Evolutionary conservation across 176 grass and related monocot genomes (phyloP).

Genomic region (Eragrostis nindensis): DNA sequence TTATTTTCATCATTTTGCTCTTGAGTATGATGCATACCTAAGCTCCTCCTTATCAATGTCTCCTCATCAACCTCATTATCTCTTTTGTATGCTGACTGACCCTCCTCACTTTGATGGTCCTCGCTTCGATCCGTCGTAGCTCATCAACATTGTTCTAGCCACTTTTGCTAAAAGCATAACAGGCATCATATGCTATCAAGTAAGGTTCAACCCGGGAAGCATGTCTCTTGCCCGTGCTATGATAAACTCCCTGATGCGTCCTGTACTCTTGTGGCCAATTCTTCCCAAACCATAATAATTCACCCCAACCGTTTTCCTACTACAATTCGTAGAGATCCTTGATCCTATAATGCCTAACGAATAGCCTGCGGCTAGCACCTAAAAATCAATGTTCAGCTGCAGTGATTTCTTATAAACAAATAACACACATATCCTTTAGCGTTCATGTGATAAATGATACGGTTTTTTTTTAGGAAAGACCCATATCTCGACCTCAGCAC

Average conservation of each 20-base stretch:
- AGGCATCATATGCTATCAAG: slow-evolving; percentile 46
- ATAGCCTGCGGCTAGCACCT: slow-evolving; percentile 47
- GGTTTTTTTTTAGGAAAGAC: no score
- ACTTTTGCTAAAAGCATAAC: slow-evolving; percentile 31
- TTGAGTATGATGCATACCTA: slow-evolving; percentile 29
- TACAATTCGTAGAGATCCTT: not conserved
- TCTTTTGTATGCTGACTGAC: slow-evolving; percentile 52
- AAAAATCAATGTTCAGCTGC: slow-evolving; percentile 52
- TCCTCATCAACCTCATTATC: slow-evolving; percentile 42
- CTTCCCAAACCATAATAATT: slow-evolving; percentile 27
- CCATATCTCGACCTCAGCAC: no score
- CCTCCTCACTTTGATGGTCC: slow-evolving; percentile 55
- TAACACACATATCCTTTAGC: no score
- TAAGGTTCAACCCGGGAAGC: slow-evolving; percentile 50
- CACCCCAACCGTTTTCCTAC: slow-evolving; percentile 39
- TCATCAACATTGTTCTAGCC: slow-evolving; percentile 44
- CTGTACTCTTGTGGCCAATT: slow-evolving; percentile 11
- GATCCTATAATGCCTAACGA: slow-evolving; percentile 48
- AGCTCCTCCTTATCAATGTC: slow-evolving; percentile 26
- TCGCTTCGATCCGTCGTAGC: slow-evolving; percentile 49
- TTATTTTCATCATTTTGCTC: slow-evolving; percentile 56
- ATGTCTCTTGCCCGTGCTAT: slow-evolving; percentile 17
- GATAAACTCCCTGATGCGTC: not conserved
- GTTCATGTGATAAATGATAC: no score
- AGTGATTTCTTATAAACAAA: no score